Evolutionary conservation across 1,139 yeast genomes (phyloP), one percentile per base, ranked within the genome.

Genomic region (Sugiyamaella novakii): DNA sequence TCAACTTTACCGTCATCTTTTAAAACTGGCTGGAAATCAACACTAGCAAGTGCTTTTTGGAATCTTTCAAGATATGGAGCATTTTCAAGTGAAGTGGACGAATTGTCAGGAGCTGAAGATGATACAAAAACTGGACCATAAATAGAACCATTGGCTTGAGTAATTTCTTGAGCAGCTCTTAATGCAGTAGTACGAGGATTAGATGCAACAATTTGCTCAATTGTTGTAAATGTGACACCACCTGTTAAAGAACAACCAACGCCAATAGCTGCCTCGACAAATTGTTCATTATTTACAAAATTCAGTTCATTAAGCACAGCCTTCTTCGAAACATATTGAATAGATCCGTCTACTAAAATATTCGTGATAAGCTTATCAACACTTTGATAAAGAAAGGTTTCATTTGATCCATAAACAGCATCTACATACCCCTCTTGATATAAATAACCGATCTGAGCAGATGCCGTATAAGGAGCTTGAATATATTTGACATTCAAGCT

Each of bases 331-430:
- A 89, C 74, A 64, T 75, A 86, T 14, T 42, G 46, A 14, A 33
- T 25, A 8, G 43, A 25, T 2, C 21, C 48, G 10, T 18, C 39
- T 11, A 8, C 17, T 3, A n/a, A 18, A 76, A 88, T 77, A 18
- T 84, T 81, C 44, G 84, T 68, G 51, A 91, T 83, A 52, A 88
- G 81, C 59, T 80, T 85, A 54, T 85, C 94, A 34, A 86, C 76
- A 12, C 79, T 74, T 4, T 73, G 71, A 50, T 79, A 66, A 63
- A 91, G 72, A 43, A 91, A 70, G 41, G 83, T 75, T 60, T 92
- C 98, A 1, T 91, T 83, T 7, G 96, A 85, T 1, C 95, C 95
- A 65, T 82, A 88, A 31, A 91, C 79, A 1, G 87, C 81, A 66
- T 91, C 95, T 49, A 91, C 78, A 36, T 76, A 67, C 24, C 69